Base-by-base conservation (phyloP, 768 basidiomycete species). In the Hortiboletus campestris region DNA sequence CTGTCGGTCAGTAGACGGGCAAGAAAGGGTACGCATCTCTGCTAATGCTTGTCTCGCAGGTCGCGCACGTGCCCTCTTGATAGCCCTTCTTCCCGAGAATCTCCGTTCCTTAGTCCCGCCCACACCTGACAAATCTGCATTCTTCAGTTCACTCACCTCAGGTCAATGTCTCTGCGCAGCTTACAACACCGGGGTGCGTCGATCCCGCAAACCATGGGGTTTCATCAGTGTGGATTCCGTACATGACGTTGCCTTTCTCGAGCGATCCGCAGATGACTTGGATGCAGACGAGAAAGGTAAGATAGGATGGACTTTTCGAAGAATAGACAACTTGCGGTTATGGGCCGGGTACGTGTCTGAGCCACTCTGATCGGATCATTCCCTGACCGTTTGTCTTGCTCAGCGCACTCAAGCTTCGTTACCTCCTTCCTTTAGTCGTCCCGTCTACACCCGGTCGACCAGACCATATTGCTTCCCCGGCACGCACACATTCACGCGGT, bases 141-240 rank as follows among this genome's bases (percentile, higher is more conserved):
- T 91, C 60, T 76, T 90, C 2, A 68, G 73, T 3, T 77, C 76
- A 5, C 75, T 91, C 8, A 80, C 88, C 2, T 91, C 87, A 4
- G 93, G 94, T 0, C 88, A 92, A 63, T 71, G 91, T 10, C 80
- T 95, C 13, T 95, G 93, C 63, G 68, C 78, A 2, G 86, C 89
- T 0, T 94, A 93, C 74, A 96, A 95, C 69, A 71, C 80, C 12
- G 87, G 84, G 29, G 88, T 95, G 0, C 83, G 94, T 25, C 82
- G 84, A 55, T 93, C 91, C 9, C 83, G 83, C 45, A 84, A 88
- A 60, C 90, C 91, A 0, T 96, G 92, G 91, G 94, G 93, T 0
- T 95, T 86, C 70, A 87, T 95, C 53, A 88, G 80, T 57, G 72
- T 78, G 42, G 84, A 88, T 53, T 82, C 84, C 2, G 84, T 96